Evolutionary conservation across 2,329 filamentous ascomycete genomes (phyloP), one percentile per base, ranked within the genome.

Genomic region (Nannizzia gypsea): DNA sequence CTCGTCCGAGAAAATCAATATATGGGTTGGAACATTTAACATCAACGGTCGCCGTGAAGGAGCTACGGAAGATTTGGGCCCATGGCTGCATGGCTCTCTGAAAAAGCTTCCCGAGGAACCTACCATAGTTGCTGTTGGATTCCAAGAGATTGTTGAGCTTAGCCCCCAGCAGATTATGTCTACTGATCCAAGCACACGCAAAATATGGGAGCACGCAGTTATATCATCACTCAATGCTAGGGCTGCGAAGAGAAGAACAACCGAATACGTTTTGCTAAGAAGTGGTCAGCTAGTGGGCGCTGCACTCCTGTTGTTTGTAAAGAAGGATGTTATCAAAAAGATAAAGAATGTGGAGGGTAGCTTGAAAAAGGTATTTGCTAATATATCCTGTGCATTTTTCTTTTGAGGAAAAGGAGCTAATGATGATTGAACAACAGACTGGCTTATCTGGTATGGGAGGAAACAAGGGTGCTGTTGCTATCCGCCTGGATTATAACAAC

Each of bases 131-230:
- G 90, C 88, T 6, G 86, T 96, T 15, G 93, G 90, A 0, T 97
- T 99, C 67, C 93, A 99, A 70, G 93, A 99, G 73, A 97, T 99
- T 63, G 93, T 99, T n/a, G 89, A 96, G 69, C 78, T 99, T 54
- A 96, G 90, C 67, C 93, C 95, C 15, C 92, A 97, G 71, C 93
- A 99, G 69, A 97, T 99, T 69, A 96, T 99, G 90, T 96, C 95
- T 65, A 97, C 91, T 62, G 92, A 99, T 70, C 93, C 93, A 0
- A 84, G 85, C 2, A 83, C 89, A 59, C 89, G 92, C 65, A 85
- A 90, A 64, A 77, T 86, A 20, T 99, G 93, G 93, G 93, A 99
- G 71, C 76, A 80, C 58, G 86, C 88, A 3, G 90, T 97, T 24
- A 86, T 86, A 64, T 79, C 78, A 52, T 89, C 86, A 13, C 74